phyloP scores from a whole-genome alignment of 768 basidiomycete genomes.

The Coprinopsis sp. region DNA sequence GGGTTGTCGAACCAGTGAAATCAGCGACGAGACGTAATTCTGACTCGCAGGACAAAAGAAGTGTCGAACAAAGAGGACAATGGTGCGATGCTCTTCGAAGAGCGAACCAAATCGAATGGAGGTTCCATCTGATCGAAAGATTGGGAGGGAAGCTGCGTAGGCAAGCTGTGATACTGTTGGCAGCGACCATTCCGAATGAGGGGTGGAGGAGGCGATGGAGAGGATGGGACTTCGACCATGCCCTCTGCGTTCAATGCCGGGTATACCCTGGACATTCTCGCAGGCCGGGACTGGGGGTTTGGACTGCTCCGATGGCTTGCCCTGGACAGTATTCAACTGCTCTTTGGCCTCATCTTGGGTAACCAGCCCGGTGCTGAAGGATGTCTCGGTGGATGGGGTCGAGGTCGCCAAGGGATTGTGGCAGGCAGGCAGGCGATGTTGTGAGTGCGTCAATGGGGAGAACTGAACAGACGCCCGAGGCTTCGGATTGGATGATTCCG shows the following conservation, averaged over 20 bases:
- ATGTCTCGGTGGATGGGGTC: too few relatives aligned
- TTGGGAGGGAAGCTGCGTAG: slow-evolving; percentile 54
- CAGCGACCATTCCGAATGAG: slow-evolving; percentile 38
- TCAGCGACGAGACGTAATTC: slow-evolving; percentile 77
- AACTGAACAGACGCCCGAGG: too few relatives aligned
- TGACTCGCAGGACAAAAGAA: slow-evolving; percentile 88
- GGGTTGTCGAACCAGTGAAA: slow-evolving; percentile 33
- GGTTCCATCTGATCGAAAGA: slow-evolving; percentile 65
- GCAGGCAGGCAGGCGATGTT: slow-evolving; percentile 1
- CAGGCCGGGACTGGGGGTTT: slow-evolving; percentile 2
- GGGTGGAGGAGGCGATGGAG: not conserved
- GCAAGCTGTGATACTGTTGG: slow-evolving; percentile 56
- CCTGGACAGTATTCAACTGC: too few relatives aligned
- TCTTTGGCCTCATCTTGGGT: too few relatives aligned
- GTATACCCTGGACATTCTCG: too few relatives aligned
- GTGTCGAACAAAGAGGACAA: slow-evolving; percentile 84
- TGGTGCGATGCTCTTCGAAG: slow-evolving; percentile 47
- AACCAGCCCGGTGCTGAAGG: too few relatives aligned
- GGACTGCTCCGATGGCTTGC: too few relatives aligned
- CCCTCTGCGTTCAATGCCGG: too few relatives aligned
- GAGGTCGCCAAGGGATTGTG: too few relatives aligned
- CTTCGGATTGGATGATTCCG: too few relatives aligned
- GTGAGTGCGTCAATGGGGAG: not conserved
- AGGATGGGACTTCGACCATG: not conserved
- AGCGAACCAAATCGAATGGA: slow-evolving; percentile 66